phyloP scores from a whole-genome alignment of 208 protist species.

The Herpetomonas samuelpessoai region DNA sequence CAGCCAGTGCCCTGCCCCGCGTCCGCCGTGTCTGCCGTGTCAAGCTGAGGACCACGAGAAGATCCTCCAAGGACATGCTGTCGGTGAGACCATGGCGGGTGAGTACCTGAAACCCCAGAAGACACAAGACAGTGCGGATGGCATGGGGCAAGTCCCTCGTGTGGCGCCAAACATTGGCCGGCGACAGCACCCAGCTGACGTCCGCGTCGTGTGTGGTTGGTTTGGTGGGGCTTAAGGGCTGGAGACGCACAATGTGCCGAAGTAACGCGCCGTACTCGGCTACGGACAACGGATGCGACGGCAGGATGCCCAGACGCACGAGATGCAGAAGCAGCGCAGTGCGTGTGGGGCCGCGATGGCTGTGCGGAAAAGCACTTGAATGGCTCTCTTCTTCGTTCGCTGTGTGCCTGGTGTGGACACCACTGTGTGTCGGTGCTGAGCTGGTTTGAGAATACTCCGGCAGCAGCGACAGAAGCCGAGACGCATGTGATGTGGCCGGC shows the following conservation, averaged over 20 bases:
- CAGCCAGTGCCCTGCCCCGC: background rate
- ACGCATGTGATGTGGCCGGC: too few relatives aligned
- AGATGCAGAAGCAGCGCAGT: constrained; percentile 24
- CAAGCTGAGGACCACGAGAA: constrained; percentile 59
- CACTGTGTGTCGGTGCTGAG: background rate
- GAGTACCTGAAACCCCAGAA: constrained; percentile 58
- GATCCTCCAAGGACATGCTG: constrained; percentile 51
- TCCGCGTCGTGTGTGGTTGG: background rate
- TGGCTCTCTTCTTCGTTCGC: background rate
- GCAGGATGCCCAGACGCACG: constrained; percentile 37
- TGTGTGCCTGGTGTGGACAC: background rate
- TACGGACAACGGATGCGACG: constrained; percentile 32
- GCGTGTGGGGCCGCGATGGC: background rate
- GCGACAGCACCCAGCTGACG: constrained; percentile 49
- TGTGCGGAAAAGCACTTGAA: background rate
- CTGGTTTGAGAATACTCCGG: background rate
- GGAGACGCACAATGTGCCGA: constrained; percentile 5
- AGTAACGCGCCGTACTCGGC: constrained; percentile 64
- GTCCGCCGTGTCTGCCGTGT: constrained; percentile 24
- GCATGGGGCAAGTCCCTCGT: constrained; percentile 27
- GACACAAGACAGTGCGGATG: constrained; percentile 43
- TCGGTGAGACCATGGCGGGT: constrained; percentile 27
- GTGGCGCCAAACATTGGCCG: constrained; percentile 58
- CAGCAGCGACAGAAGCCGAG: background rate
- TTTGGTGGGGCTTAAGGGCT: background rate